These are phyloP conservation scores for Voacanga thouarsii DNA, from an alignment of 257 asterid species.

Conservation along the genomic window DNA sequence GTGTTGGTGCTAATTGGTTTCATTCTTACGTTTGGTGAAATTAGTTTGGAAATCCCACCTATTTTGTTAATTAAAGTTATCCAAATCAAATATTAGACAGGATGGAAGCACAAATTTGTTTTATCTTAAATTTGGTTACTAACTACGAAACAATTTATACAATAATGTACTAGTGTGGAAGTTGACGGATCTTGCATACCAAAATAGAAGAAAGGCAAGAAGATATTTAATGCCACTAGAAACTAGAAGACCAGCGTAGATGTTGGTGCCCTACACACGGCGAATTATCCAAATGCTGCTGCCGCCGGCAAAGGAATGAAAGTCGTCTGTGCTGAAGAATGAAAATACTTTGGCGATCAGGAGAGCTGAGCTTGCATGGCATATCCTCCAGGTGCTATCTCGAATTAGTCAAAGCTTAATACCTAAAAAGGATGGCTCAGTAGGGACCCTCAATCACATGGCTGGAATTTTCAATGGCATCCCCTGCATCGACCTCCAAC, in stretches of 20 bases:
- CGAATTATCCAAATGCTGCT: neutral
- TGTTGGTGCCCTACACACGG: no score
- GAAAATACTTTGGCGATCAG: neutral
- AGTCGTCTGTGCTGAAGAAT: neutral
- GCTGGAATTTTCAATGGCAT: slow-evolving; percentile 3
- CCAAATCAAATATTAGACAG: no score
- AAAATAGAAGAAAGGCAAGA: no score
- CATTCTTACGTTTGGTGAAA: neutral
- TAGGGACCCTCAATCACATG: slow-evolving; percentile 10
- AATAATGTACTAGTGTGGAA: no score
- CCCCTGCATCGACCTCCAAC: neutral
- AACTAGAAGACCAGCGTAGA: no score
- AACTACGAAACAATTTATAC: no score
- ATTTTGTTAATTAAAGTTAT: no score
- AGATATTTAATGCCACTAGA: no score
- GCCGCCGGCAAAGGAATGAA: neutral
- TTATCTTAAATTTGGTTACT: no score
- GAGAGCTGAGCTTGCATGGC: neutral
- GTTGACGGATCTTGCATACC: no score
- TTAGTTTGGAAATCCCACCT: neutral
- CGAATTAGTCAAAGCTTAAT: neutral
- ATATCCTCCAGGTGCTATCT: neutral
- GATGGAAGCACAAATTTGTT: no score
- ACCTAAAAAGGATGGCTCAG: neutral
- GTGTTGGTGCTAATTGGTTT: neutral